A percentile compares a stretch with the other conserved stretches of the same genome.
phyloP scores from a whole-genome alignment of 306 rosid species.

The Adenanthera pavonina region DNA sequence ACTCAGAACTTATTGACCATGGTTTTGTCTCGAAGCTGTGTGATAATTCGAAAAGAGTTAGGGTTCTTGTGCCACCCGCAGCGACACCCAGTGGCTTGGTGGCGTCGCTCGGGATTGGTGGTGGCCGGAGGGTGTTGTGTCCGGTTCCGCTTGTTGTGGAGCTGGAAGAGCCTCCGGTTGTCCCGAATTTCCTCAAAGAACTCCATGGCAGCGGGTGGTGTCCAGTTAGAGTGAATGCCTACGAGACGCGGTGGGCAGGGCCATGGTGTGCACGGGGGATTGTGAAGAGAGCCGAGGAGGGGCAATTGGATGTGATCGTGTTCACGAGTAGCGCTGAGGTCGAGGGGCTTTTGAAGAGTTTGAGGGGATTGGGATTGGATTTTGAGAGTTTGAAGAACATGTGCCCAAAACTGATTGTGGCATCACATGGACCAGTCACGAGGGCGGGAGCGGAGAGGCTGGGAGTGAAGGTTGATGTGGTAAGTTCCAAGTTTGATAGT shows the following conservation, averaged over 20 bases:
- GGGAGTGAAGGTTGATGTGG: constrained; percentile 73
- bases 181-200: constrained; percentile 61
- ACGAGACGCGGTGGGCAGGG: constrained; percentile 82
- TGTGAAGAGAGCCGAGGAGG: constrained; percentile 49
- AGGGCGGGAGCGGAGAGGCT: constrained; percentile 68
- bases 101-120: constrained; percentile 55
- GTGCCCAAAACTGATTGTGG: constrained; percentile 61
- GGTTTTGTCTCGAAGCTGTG: constrained; percentile 47
- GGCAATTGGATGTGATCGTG: constrained; percentile 61
- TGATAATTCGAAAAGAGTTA: constrained; percentile 30
- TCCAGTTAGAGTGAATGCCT: constrained; percentile 63
- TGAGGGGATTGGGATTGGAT: constrained; percentile 61
- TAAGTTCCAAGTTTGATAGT: constrained; percentile 68
- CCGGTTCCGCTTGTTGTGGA: constrained; percentile 64
- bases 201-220: constrained; percentile 55
- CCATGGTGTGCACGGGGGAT: constrained; percentile 58
- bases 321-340: constrained; percentile 88
- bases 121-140: constrained; percentile 55
- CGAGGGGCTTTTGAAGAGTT: constrained; percentile 76
- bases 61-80: constrained; percentile 56
- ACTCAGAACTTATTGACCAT: constrained; percentile 63
- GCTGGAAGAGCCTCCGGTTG: constrained; percentile 74
- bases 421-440: constrained; percentile 79
- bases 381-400: constrained; percentile 52
- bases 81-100: constrained; percentile 62